Conservation (phyloP, 2,329 filamentous ascomycete genomes). For the Botryotinia convoluta region DNA sequence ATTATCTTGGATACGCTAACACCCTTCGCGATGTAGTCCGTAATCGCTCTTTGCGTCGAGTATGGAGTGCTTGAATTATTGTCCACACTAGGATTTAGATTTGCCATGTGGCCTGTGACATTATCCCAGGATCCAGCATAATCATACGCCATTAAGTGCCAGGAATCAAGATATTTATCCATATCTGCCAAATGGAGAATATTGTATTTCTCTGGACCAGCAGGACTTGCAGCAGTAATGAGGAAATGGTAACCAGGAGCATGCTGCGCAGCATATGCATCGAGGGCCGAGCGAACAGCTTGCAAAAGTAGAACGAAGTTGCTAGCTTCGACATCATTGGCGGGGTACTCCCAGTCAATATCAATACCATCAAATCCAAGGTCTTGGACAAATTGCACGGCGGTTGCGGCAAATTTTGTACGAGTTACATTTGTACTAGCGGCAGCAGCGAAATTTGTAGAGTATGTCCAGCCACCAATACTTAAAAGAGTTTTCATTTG, state of each 20-base stretch:
- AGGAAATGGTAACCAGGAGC: conserved; percentile 51
- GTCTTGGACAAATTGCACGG: conserved; percentile 69
- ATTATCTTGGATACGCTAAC: conserved; percentile 66
- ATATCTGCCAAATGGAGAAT: conserved; percentile 48
- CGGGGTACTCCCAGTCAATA: conserved; percentile 35
- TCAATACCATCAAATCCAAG: conserved; percentile 60
- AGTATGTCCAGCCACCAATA: conserved; percentile 86
- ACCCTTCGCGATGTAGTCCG: conserved; percentile 61
- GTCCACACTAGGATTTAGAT: conserved; percentile 57
- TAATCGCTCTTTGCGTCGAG: conserved; percentile 63
- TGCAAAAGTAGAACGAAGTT: conserved; percentile 38
- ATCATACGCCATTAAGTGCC: conserved; percentile 72
- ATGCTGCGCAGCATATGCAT: conserved; percentile 47
- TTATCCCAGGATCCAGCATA: conserved; percentile 65
- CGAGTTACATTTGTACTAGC: conserved; percentile 62
- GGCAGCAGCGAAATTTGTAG: conserved; percentile 67
- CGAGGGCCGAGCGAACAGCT: conserved; percentile 43
- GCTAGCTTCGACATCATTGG: conserved; percentile 31
- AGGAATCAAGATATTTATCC: conserved; percentile 49
- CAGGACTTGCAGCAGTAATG: conserved; percentile 53
- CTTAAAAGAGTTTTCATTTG: conserved; percentile 75
- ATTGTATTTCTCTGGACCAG: conserved; percentile 48
- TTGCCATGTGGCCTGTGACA: conserved; percentile 66
- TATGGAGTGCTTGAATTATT: conserved; percentile 64
- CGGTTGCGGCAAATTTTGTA: conserved; percentile 63